Evolutionary conservation across 805 yeast species (phyloP).

Genomic region (Starmerella bombi): DNA sequence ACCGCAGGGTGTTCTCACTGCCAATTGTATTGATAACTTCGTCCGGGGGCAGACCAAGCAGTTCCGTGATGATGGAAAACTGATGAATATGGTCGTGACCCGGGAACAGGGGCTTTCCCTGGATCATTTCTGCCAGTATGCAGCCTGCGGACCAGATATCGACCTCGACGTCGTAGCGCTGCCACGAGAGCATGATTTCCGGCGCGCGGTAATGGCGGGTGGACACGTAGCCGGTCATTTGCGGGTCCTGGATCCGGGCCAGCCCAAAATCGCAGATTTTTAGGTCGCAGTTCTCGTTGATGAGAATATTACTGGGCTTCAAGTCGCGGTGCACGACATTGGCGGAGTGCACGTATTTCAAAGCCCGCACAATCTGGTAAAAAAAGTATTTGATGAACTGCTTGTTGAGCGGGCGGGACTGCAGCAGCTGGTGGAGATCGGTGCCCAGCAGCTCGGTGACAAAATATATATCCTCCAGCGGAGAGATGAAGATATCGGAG

Average conservation of each 20-base stretch:
- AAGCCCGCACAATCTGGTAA: conserved; percentile 79
- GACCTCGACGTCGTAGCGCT: conserved; percentile 89
- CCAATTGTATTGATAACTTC: conserved; percentile 95
- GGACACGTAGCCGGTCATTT: conserved; percentile 96
- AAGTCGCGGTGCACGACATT: conserved; percentile 85
- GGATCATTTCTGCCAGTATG: conserved; percentile 93
- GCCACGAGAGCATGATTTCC: conserved; percentile 98
- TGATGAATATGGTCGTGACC: conserved; percentile 98
- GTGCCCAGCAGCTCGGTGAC: conserved; percentile 97
- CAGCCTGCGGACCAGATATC: conserved; percentile 98
- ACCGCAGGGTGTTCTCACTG: conserved; percentile 85
- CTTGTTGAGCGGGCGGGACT: conserved; percentile 86
- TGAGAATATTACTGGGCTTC: conserved; percentile 66
- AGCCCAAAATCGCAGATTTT: conserved; percentile 90
- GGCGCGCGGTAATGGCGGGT: conserved; percentile 96
- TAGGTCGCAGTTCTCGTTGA: conserved; percentile 81
- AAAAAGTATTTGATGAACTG: conserved; percentile 94
- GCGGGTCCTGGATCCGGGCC: conserved; percentile 95
- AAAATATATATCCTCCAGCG: conserved; percentile 86
- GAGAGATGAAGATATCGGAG: conserved; percentile 87
- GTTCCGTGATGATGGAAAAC: conserved; percentile 89
- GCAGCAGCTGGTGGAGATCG: conserved; percentile 79
- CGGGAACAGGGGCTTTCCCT: conserved; percentile 92
- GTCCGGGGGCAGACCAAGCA: conserved; percentile 89
- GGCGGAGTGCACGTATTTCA: conserved; percentile 82